These are phyloP conservation scores for Ophiostoma perfectum DNA, from an alignment of 2,329 filamentous ascomycete genomes.

Conservation along the genomic window DNA sequence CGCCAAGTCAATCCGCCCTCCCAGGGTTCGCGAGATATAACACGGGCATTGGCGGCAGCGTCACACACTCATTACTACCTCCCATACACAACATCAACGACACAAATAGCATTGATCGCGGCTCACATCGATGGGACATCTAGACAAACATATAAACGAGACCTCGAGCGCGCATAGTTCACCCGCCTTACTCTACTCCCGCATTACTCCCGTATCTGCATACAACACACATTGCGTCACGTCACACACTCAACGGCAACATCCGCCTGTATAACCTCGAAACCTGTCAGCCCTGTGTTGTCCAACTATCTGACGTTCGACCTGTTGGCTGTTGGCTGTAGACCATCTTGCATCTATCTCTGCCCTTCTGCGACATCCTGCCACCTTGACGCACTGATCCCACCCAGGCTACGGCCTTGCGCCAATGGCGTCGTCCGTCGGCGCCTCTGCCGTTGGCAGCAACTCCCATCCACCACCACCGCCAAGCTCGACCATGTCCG, in stretches of 20 bases:
- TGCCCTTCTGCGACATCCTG: no score
- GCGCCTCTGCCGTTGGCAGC: conserved; percentile 4
- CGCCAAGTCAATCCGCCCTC: background rate
- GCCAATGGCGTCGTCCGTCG: conserved; percentile 9
- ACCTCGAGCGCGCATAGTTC: background rate
- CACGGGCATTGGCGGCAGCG: background rate
- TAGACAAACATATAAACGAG: background rate
- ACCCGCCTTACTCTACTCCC: background rate
- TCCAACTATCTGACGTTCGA: background rate
- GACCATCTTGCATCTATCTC: no score
- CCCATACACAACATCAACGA: background rate
- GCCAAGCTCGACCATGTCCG: conserved; percentile 1
- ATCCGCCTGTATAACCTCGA: background rate
- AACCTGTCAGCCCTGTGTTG: background rate
- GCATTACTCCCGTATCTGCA: background rate
- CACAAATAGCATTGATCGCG: background rate
- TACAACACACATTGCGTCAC: conserved; percentile 1
- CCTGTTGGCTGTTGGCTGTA: background rate
- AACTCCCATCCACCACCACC: background rate
- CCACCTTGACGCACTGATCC: background rate
- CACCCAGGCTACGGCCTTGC: background rate
- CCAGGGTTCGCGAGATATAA: background rate
- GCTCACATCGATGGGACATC: background rate
- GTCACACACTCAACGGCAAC: background rate
- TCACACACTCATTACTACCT: background rate